phyloP scores from a whole-genome alignment of 371 early-diverging fungal species.

The Syncephalastrum contaminatum region DNA sequence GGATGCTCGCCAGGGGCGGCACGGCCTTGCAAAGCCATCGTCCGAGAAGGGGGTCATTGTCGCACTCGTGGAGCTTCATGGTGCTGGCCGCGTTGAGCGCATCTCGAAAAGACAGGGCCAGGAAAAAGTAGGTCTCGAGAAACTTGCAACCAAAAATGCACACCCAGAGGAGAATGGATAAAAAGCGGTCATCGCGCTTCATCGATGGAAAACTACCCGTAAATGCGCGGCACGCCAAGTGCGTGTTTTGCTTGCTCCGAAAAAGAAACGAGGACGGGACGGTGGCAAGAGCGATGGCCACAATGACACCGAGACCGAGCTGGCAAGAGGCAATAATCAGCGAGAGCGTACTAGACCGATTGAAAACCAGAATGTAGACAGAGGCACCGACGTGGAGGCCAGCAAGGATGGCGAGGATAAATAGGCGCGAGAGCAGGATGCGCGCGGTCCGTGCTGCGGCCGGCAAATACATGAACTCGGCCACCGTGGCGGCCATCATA shows the following conservation, averaged over 20 bases:
- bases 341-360: constrained; percentile 38
- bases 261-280: constrained; percentile 68
- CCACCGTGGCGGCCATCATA: constrained; percentile 62
- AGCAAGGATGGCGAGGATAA: constrained; percentile 57
- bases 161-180: constrained; percentile 76
- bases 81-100: constrained; percentile 64
- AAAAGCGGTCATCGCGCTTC: constrained; percentile 59
- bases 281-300: constrained; percentile 62
- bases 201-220: constrained; percentile 77
- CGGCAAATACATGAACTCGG: constrained; percentile 72
- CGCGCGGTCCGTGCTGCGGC: constrained; percentile 48
- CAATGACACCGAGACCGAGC: constrained; percentile 63
- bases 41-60: constrained; percentile 45
- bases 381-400: constrained; percentile 65
- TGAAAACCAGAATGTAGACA: constrained; percentile 52
- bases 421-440: constrained; percentile 58
- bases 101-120: constrained; percentile 78
- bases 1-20: constrained; percentile 63
- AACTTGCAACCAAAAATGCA: constrained; percentile 78
- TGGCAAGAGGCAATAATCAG: constrained; percentile 64
- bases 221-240: constrained; percentile 71
- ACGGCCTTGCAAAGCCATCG: constrained; percentile 59
- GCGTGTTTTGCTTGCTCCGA: constrained; percentile 31
- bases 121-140: constrained; percentile 81
- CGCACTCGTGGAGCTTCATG: constrained; percentile 56